phyloP scores from a whole-genome alignment of 2,329 filamentous ascomycete species.

The Parascedosporium putredinis region DNA sequence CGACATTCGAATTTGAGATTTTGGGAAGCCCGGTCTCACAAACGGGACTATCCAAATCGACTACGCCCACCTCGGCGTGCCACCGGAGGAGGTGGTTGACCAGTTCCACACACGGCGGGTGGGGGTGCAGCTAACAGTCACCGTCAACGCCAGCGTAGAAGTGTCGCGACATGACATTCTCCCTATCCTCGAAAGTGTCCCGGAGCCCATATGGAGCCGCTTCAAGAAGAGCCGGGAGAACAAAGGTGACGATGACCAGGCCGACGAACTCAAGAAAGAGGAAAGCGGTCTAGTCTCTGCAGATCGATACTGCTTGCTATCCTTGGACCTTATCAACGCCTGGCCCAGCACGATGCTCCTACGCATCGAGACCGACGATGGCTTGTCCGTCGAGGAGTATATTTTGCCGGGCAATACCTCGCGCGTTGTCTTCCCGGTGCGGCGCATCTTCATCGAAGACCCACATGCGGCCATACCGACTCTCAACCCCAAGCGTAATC shows the following conservation, averaged over 20 bases:
- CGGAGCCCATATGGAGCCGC: conserved; percentile 46
- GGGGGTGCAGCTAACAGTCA: conserved; percentile 70
- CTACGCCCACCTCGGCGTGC: conserved; percentile 69
- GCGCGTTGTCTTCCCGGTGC: conserved; percentile 66
- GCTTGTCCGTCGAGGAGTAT: conserved; percentile 38
- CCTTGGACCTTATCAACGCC: conserved; percentile 78
- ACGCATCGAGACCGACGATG: conserved; percentile 44
- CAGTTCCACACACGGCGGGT: conserved; percentile 79
- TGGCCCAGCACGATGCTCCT: conserved; percentile 75
- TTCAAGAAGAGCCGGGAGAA: conserved; percentile 14
- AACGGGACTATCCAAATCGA: conserved; percentile 73
- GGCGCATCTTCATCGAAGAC: conserved; percentile 64
- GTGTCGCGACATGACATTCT: conserved; percentile 70
- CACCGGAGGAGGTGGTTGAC: conserved; percentile 55
- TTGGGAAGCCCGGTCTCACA: conserved; percentile 79
- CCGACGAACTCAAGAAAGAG: too few relatives aligned
- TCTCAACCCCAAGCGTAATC: conserved; percentile 68
- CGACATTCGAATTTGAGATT: conserved; percentile 73
- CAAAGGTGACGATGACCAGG: conserved; percentile 13
- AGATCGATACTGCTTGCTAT: conserved; percentile 64
- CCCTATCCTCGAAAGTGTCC: conserved; percentile 59
- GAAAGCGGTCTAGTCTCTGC: too few relatives aligned
- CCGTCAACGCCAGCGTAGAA: conserved; percentile 85
- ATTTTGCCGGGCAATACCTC: conserved; percentile 60
- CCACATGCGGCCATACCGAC: conserved; percentile 69